Base-by-base conservation (phyloP, 495 filamentous ascomycete species). In the Penicillium diatomitis region DNA sequence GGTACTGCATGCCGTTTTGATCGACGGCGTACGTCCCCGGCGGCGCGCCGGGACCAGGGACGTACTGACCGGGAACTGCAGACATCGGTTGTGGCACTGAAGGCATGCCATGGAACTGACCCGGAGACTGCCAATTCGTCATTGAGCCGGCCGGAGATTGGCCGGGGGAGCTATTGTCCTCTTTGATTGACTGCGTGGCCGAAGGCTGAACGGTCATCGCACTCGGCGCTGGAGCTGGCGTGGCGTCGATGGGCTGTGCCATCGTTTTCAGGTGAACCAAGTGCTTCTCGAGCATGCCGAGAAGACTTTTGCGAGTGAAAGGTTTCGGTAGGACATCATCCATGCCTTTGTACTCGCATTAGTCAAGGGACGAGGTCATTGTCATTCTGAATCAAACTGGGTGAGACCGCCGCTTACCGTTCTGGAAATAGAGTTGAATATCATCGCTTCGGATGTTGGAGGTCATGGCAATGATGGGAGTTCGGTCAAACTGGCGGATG, bases 401-500 rank as follows among this genome's bases (percentile, higher is more conserved):
- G n/a, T 32, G 30, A 20, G 2, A 20, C 20, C 20, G 20, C 2
- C 20, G n/a, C 41, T 71, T 75, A 96, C 92, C 92, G 72, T 94
- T 90, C 52, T 89, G 83, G 71, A 96, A 97, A 62, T 98, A 98
- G 68, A 91, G 90, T 53, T 90, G 84, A 47, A 98, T 95, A 64
- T 98, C 92, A 60, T 97, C 91, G 51, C 88, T 89, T 38, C 94
- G 82, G 50, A 97, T 97, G 57, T 97, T 98, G 12, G 92, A 96
- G 29, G 92, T 97, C 92, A 98, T 96, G 44, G 92, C 94, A 51
- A 98, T 88, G 57, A 97, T 92, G 9, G 92, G 92, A 11, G 88
- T 89, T 20, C 81, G 75, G 53, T 91, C 83, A 55, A 90, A 87
- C 63, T 96, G 87, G 47, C 94, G 85, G 53, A 98, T 96, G 49